phyloP scores from a whole-genome alignment of 2,329 filamentous ascomycete genomes.

The Colletotrichum acutatum region DNA sequence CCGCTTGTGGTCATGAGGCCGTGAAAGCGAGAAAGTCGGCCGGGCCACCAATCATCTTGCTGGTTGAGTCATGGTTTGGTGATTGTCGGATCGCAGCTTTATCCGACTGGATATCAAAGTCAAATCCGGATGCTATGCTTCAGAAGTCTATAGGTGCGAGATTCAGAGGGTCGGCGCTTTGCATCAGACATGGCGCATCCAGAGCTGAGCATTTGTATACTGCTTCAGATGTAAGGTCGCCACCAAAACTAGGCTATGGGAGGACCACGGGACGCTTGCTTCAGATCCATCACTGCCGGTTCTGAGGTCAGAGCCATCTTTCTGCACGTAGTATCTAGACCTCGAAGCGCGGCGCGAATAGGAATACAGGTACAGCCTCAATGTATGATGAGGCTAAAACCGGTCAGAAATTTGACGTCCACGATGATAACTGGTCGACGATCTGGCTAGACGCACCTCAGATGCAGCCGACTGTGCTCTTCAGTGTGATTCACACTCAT shows the following conservation, averaged over 20 bases:
- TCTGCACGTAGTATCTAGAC: neutral
- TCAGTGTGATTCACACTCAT: neutral
- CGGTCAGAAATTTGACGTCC: neutral
- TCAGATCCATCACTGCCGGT: conserved; percentile 14
- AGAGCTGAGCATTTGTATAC: neutral
- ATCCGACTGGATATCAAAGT: neutral
- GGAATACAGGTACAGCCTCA: neutral
- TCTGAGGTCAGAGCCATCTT: neutral
- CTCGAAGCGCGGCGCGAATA: neutral
- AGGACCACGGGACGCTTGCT: neutral
- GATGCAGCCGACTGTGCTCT: neutral
- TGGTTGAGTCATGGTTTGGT: conserved; percentile 22
- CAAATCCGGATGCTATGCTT: neutral
- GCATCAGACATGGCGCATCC: neutral
- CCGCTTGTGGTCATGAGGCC: conserved; percentile 1
- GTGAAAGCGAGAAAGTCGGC: neutral
- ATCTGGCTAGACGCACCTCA: neutral
- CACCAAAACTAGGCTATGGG: neutral
- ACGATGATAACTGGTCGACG: neutral
- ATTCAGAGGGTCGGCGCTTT: neutral
- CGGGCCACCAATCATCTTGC: conserved; percentile 13
- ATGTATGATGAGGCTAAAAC: neutral
- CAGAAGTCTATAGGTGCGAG: neutral
- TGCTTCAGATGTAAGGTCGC: neutral
- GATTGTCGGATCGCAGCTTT: conserved; percentile 1